Base-by-base conservation (phyloP, 768 basidiomycete genomes). In the Suillus plorans region DNA sequence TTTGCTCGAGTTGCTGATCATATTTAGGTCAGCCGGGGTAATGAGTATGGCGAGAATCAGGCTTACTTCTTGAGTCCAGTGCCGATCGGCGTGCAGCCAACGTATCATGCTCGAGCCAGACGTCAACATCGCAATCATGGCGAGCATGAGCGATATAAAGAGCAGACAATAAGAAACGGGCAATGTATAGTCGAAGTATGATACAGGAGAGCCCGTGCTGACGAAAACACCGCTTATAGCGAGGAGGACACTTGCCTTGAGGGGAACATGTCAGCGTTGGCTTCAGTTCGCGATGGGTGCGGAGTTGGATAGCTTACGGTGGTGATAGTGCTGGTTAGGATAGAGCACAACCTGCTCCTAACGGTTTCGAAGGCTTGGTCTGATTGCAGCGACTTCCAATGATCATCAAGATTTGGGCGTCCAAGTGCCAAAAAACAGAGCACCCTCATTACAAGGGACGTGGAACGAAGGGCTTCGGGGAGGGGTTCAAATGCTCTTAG, bases 31-130 rank as follows among this genome's bases (percentile, higher is more conserved):
- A 50, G 25, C 1, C 1, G 14, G 25, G 8, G 7, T 3, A 28
- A 9, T 3, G 0, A 7, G 49, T 3, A 25, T 10, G 1, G 6
- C 13, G 12, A 8, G 3, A 28, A 28, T 50, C 0, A 16, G 0
- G 1, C 49, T 50, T 9, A 50, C 49, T 7, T 50, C 25, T 50
- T 16, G 49, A 28, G 25, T 16, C 49, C 25, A 50, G 7, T 50
- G 25, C 3, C 49, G 50, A 28, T 52, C 25, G 25, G 25, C 4
- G 50, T 52, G 25, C 0, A 52, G 1, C 50, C 50, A 52, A 4
- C 25, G 25, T 28, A 52, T 16, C 28, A 52, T 52, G 25, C 22
- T 52, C 7, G 28, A n/a, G 8, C 50, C 16, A 7, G 50, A 52
- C 9, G 50, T 52, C 50, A 52, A 9, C 50, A 52, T 7, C 16